Evolutionary conservation across 345 rosid genomes (phyloP).

Genomic region (Kernera saxatilis): DNA sequence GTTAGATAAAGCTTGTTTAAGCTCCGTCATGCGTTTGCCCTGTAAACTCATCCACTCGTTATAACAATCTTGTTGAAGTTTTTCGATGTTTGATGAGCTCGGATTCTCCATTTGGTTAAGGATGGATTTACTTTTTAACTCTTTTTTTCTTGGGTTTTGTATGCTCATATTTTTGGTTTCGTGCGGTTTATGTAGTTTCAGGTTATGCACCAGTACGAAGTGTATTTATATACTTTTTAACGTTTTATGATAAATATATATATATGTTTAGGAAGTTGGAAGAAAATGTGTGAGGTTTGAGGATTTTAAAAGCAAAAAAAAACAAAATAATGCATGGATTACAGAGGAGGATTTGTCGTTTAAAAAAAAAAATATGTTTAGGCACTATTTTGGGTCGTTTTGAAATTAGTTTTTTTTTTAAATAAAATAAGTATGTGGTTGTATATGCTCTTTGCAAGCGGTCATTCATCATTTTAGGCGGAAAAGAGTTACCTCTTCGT

Average conservation of each 20-base stretch:
- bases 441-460: not conserved
- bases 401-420: not conserved
- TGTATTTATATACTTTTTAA: not conserved
- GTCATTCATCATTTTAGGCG: conserved; percentile 10
- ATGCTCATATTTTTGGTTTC: not conserved
- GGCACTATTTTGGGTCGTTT: not conserved
- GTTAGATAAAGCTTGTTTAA: conserved; percentile 11
- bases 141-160: not conserved
- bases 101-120: conserved; percentile 12
- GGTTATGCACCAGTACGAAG: not conserved
- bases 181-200: not conserved
- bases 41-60: conserved; percentile 30
- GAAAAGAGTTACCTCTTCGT: not conserved
- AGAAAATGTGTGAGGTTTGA: not conserved
- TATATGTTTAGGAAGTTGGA: not conserved
- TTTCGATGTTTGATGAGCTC: not conserved
- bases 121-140: not conserved
- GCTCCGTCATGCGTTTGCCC: conserved; percentile 12
- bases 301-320: not conserved
- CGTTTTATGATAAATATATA: not conserved
- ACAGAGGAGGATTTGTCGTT: not conserved
- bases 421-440: not conserved
- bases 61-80: conserved; percentile 3
- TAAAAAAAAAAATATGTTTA: not conserved
- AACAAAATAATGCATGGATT: not conserved